These are phyloP conservation scores for Aspergillus awamori DNA, from an alignment of 2,329 filamentous ascomycete species.

Conservation along the genomic window DNA sequence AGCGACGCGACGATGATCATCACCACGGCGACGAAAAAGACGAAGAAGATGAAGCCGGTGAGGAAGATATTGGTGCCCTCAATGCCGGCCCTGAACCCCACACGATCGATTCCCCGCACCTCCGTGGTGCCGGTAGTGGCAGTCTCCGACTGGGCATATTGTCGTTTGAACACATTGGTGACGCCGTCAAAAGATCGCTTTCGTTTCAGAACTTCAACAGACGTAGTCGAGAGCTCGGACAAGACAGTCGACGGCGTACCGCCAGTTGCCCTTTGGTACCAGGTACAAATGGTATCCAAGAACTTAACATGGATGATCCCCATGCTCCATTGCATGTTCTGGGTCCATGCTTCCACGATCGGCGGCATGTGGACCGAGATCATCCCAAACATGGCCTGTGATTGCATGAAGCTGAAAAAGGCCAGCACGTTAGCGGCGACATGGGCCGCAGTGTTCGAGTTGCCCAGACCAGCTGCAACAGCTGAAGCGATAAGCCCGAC, in stretches of 20 bases:
- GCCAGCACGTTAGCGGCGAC: slow-evolving; percentile 89
- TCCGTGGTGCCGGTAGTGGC: slow-evolving; percentile 43
- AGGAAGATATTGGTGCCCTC: slow-evolving; percentile 91
- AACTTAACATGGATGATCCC: slow-evolving; percentile 86
- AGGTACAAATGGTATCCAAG: slow-evolving; percentile 83
- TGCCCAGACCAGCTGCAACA: slow-evolving; percentile 82
- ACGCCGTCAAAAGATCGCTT: slow-evolving; percentile 49
- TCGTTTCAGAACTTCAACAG: slow-evolving; percentile 76
- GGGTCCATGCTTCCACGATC: slow-evolving; percentile 87
- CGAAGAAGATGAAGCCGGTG: slow-evolving; percentile 86
- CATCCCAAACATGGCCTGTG: slow-evolving; percentile 87
- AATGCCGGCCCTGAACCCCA: slow-evolving; percentile 81
- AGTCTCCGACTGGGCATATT: slow-evolving; percentile 50
- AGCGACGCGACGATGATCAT: slow-evolving; percentile 73
- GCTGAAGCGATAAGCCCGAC: slow-evolving; percentile 81
- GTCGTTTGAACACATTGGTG: slow-evolving; percentile 24
- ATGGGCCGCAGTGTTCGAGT: slow-evolving; percentile 91
- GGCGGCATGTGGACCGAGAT: slow-evolving; percentile 81
- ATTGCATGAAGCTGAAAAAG: slow-evolving; percentile 90
- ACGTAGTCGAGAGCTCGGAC: slow-evolving; percentile 70
- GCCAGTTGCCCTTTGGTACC: slow-evolving; percentile 92
- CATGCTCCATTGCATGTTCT: slow-evolving; percentile 98
- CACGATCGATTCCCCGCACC: slow-evolving; percentile 82
- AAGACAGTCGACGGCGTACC: slow-evolving; percentile 79
- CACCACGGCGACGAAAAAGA: slow-evolving; percentile 76